A percentile compares a stretch with the other conserved stretches of the same genome.
phyloP scores from a whole-genome alignment of 768 basidiomycete genomes.

The Coprinopsis sp. region DNA sequence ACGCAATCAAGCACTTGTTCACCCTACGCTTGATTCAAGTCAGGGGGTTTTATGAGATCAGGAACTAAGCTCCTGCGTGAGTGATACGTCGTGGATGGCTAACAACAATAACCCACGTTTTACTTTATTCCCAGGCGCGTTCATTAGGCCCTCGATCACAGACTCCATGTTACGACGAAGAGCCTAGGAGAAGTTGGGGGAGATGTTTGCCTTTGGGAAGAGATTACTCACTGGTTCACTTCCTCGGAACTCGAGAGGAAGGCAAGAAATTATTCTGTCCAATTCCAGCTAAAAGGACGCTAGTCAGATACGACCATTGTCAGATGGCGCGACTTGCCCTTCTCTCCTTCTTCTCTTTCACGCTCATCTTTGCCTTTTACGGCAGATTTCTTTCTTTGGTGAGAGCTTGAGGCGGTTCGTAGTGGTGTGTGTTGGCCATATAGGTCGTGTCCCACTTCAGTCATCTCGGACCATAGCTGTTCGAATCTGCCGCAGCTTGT shows the following conservation, averaged over 20 bases:
- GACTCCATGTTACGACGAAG: slow-evolving; percentile 75
- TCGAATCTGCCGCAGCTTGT: slow-evolving; percentile 24
- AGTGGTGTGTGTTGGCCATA: slow-evolving; percentile 35
- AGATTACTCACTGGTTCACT: slow-evolving; percentile 65
- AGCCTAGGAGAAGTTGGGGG: slow-evolving; percentile 35
- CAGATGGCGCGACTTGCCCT: slow-evolving; percentile 39
- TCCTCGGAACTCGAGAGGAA: slow-evolving; percentile 90
- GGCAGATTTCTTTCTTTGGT: slow-evolving; percentile 47
- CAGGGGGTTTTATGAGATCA: slow-evolving; percentile 73
- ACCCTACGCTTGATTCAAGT: slow-evolving; percentile 86
- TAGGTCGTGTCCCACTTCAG: slow-evolving; percentile 39
- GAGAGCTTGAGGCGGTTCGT: slow-evolving; percentile 29
- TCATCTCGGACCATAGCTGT: slow-evolving; percentile 38
- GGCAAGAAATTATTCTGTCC: slow-evolving; percentile 66
- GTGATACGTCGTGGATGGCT: background rate
- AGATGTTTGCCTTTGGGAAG: background rate
- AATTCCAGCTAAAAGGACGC: slow-evolving; percentile 43
- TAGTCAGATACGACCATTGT: background rate
- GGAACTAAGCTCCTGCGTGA: slow-evolving; percentile 43
- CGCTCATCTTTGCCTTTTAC: slow-evolving; percentile 63
- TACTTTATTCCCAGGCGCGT: slow-evolving; percentile 53
- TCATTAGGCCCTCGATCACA: slow-evolving; percentile 74
- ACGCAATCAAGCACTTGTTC: slow-evolving; percentile 89
- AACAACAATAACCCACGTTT: slow-evolving; percentile 43
- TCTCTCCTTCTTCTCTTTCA: slow-evolving; percentile 82